A percentile compares a stretch with the other conserved stretches of the same genome.
phyloP scores from a whole-genome alignment of 2,329 filamentous ascomycete genomes.

The Aurifilum marmelostoma region DNA sequence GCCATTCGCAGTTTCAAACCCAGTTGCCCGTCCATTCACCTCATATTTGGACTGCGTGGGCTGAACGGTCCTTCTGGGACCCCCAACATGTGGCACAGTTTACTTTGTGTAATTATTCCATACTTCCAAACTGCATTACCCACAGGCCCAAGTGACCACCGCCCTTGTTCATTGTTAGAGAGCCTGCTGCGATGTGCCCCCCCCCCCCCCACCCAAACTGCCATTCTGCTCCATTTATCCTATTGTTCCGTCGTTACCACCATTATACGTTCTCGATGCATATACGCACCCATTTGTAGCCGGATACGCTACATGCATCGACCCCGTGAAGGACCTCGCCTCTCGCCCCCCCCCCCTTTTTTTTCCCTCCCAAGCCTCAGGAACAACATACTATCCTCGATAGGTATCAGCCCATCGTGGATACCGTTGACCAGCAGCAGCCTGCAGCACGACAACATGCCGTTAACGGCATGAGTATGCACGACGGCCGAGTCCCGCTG shows the following conservation, averaged over 20 bases:
- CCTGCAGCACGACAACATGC: slow-evolving; percentile 48
- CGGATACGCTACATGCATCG: slow-evolving; percentile 71
- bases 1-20: neutral
- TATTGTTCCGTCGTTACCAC: too few relatives aligned
- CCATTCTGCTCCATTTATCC: too few relatives aligned
- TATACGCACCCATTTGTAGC: slow-evolving; percentile 60
- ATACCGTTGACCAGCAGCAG: slow-evolving; percentile 64
- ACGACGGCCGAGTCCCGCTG: slow-evolving; percentile 67
- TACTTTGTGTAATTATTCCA: too few relatives aligned
- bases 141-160: too few relatives aligned
- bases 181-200: too few relatives aligned
- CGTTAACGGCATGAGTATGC: slow-evolving; percentile 29
- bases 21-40: neutral
- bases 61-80: too few relatives aligned
- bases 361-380: slow-evolving; percentile 63
- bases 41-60: neutral
- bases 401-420: slow-evolving; percentile 66
- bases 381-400: slow-evolving; percentile 68
- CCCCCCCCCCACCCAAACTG: too few relatives aligned
- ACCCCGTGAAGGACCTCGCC: slow-evolving; percentile 62
- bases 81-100: too few relatives aligned
- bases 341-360: slow-evolving; percentile 63
- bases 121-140: too few relatives aligned
- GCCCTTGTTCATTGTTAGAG: too few relatives aligned
- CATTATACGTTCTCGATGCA: too few relatives aligned